Percentiles rank a stretch among this genome's conserved stretches.
These are phyloP conservation scores for Apiospora kogelbergensis DNA, from an alignment of 2,329 filamentous ascomycete genomes.

Conservation along the genomic window DNA sequence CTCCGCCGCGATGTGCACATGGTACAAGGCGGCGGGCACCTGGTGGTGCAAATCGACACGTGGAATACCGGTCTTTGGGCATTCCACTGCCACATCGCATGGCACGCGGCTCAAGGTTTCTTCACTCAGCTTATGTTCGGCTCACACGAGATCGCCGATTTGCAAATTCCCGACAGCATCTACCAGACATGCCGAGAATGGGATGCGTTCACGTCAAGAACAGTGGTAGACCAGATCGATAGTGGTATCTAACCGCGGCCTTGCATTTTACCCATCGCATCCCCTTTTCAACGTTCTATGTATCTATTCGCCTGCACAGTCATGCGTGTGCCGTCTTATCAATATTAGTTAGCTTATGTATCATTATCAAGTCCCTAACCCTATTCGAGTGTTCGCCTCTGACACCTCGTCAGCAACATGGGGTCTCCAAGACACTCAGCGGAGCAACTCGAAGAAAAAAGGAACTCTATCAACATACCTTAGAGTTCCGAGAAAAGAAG, in stretches of 20 bases:
- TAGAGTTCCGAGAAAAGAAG: neutral
- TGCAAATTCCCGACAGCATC: constrained; percentile 34
- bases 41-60: constrained; percentile 50
- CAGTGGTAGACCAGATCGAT: constrained; percentile 36
- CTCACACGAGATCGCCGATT: constrained; percentile 22
- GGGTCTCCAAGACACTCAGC: neutral
- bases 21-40: constrained; percentile 42
- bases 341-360: neutral
- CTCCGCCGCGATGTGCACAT: constrained; percentile 53
- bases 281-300: neutral
- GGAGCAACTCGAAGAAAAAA: neutral
- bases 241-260: constrained; percentile 24
- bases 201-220: constrained; percentile 34
- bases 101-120: constrained; percentile 46
- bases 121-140: constrained; percentile 41
- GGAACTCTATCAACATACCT: neutral
- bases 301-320: neutral
- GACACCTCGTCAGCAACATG: neutral
- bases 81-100: constrained; percentile 51
- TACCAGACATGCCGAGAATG: constrained; percentile 39
- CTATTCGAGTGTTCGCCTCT: too few relatives aligned
- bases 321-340: neutral
- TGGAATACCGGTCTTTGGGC: constrained; percentile 52
- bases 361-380: neutral
- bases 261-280: neutral